These are phyloP conservation scores for Saccharomycopsis babjevae DNA, from an alignment of 805 yeast genomes.

Conservation along the genomic window DNA sequence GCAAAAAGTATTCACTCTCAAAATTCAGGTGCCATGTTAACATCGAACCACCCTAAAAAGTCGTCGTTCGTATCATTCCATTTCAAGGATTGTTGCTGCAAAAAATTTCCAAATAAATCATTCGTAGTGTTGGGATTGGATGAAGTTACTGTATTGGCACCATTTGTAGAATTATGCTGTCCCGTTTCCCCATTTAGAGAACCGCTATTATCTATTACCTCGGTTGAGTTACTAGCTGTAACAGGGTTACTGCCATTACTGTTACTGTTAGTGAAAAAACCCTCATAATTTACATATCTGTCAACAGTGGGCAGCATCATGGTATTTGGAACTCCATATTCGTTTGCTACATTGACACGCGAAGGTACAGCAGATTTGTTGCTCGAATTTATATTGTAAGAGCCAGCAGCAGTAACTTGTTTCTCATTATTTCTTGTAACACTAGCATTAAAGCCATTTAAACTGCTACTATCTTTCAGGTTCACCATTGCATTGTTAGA, in stretches of 20 bases:
- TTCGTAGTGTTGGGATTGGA: conserved; percentile 15
- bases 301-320: background rate
- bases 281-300: background rate
- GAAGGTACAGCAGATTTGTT: conserved; percentile 4
- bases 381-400: background rate
- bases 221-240: background rate
- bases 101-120: conserved; percentile 42
- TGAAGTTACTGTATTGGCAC: background rate
- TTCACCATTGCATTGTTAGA: background rate
- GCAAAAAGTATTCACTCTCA: conserved; percentile 20
- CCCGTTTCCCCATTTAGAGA: background rate
- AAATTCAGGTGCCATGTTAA: conserved; percentile 59
- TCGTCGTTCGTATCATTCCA: conserved; percentile 87
- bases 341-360: background rate
- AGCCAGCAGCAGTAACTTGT: background rate
- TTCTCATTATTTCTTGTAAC: background rate
- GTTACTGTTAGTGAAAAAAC: background rate
- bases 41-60: conserved; percentile 89
- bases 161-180: background rate
- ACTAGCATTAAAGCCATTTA: background rate
- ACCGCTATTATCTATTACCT: background rate
- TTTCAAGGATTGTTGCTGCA: conserved; percentile 74
- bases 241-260: background rate
- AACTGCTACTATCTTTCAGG: background rate
- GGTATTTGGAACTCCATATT: background rate